Base-by-base conservation (phyloP, 192 early-diverging fungal species). In the Backusella luteola region DNA sequence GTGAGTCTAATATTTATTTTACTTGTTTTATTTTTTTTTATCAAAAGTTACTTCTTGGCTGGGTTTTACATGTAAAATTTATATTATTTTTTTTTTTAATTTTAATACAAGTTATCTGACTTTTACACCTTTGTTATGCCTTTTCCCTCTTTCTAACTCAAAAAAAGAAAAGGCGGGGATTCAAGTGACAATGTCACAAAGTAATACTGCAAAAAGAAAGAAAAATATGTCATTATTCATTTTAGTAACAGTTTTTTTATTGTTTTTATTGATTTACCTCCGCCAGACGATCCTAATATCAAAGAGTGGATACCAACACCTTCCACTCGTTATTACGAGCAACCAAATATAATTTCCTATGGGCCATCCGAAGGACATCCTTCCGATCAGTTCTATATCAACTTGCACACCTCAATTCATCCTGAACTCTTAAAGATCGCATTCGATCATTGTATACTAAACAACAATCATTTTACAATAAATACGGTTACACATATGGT, bases 391-490 rank as follows among this genome's bases (percentile, higher is more conserved):
- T 56, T 73, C 41, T 56, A 71, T 69, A 74, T 80, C 52, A 73
- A 34, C 14, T 23, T 80, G 3, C 56, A 63, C 11, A 63, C 56
- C 29, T 63, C 56, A 29, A 63, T 63, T 63, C 56, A 63, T 63
- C 56, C 56, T 63, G 56, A 63, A 29, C 77, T 44, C 7, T 42
- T 77, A 21, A 71, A 81, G 32, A 79, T 87, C 17, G 86, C 81
- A 7, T 85, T 87, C 52, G 86, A 81, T 11, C 80, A 79, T 11
- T 76, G 84, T 42, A 79, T 87, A 26, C 56, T 63, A 63, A 44
- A 79, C 82, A 53, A 78, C 84, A 41, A 81, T 9, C 86, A 84
- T 23, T 80, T 39, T 79, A 80, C 72, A 38, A 15, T 72, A 38
- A 41, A 77, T 19, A 44, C 52, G 3, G 52, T 71, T 49, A 71